Percentiles rank a stretch among this genome's conserved stretches.
phyloP scores from a whole-genome alignment of 805 yeast genomes.

The Isabelozyma rhagii region DNA sequence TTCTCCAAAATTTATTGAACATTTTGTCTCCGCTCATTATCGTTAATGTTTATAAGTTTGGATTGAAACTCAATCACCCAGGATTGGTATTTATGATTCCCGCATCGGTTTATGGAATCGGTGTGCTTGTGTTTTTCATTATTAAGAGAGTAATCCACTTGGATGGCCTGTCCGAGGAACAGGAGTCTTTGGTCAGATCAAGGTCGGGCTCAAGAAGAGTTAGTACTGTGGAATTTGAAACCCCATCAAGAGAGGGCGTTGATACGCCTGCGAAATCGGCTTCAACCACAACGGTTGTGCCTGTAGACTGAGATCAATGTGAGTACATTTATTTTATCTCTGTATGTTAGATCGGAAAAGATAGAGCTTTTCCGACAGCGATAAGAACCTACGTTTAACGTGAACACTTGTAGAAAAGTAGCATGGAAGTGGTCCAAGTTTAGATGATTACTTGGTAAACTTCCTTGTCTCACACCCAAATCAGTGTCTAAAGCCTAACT shows the following conservation, averaged over 20 bases:
- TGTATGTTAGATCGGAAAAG: too few species aligned
- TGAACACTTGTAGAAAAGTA: too few species aligned
- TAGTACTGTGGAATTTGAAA: background rate
- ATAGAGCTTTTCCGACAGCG: too few species aligned
- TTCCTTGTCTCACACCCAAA: too few species aligned
- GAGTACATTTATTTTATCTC: too few species aligned
- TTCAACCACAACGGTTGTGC: background rate
- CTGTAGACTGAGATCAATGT: background rate
- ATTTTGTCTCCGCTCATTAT: conserved; percentile 48
- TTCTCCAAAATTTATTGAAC: conserved; percentile 46
- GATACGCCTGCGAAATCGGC: background rate
- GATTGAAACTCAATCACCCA: conserved; percentile 14
- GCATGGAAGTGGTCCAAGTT: too few species aligned
- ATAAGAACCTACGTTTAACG: too few species aligned
- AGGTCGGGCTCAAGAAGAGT: background rate
- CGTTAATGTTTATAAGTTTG: conserved; percentile 41
- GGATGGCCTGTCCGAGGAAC: background rate
- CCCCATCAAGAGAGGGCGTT: background rate
- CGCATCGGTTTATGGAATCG: conserved; percentile 1
- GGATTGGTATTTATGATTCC: conserved; percentile 17
- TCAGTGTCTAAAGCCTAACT: too few species aligned
- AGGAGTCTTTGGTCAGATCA: background rate
- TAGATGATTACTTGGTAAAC: too few species aligned
- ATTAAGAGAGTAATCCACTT: background rate
- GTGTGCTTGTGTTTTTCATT: conserved; percentile 3